Conservation (phyloP, 176 grass and related monocot genomes). For the Ampelocalamus luodianensis region DNA sequence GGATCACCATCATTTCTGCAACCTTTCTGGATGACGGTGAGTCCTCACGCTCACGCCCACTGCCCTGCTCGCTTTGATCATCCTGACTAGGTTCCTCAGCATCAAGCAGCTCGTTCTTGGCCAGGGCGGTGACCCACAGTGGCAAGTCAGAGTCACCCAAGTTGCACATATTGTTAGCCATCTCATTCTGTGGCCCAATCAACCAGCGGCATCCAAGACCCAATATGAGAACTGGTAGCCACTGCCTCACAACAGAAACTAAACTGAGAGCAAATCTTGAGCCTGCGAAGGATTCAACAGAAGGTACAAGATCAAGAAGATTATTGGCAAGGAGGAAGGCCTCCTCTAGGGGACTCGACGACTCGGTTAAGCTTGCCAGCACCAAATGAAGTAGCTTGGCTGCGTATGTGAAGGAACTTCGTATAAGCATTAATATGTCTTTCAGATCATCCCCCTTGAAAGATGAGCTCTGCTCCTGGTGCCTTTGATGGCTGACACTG, state of each 20-base stretch:
- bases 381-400: constrained; percentile 83
- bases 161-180: constrained; percentile 33
- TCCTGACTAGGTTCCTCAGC: constrained; percentile 46
- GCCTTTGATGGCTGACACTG: constrained; percentile 55
- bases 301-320: constrained; percentile 79
- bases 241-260: constrained; percentile 65
- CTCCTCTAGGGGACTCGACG: constrained; percentile 47
- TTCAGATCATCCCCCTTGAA: constrained; percentile 64
- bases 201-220: constrained; percentile 68
- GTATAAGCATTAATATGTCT: constrained; percentile 59
- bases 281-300: constrained; percentile 60
- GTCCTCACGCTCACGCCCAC: neutral
- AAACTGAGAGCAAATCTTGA: constrained; percentile 53
- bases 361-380: constrained; percentile 54
- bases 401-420: constrained; percentile 81
- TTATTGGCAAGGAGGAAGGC: constrained; percentile 76
- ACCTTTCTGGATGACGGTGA: constrained; percentile 61
- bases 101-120: constrained; percentile 60
- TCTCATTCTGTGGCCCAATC: constrained; percentile 41
- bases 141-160: constrained; percentile 54
- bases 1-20: constrained; percentile 55
- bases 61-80: constrained; percentile 39
- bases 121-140: constrained; percentile 67
- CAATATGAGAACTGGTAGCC: constrained; percentile 80
- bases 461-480: constrained; percentile 43